These are phyloP conservation scores for Babesia divergens DNA, from an alignment of 169 alveolate genomes.

Conservation along the genomic window DNA sequence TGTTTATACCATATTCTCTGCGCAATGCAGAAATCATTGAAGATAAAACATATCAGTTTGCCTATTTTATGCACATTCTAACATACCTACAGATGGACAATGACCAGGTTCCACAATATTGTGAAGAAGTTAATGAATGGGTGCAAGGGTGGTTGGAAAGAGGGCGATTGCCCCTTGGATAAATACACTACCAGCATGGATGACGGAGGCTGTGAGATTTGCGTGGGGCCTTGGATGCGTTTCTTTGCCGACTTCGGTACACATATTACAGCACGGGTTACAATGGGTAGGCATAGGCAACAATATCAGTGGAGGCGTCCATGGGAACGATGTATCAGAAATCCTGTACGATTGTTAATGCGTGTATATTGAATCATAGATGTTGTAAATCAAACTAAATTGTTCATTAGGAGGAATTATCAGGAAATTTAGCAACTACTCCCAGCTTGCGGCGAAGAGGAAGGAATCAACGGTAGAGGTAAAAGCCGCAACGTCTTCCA, in stretches of 20 bases:
- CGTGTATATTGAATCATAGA: background rate
- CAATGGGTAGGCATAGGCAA: constrained; percentile 49
- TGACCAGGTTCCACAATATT: background rate
- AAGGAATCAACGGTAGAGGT: constrained; percentile 4
- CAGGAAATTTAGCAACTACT: constrained; percentile 17
- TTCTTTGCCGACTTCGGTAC: constrained; percentile 62
- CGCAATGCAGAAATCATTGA: too few relatives aligned
- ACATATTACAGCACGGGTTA: constrained; percentile 21
- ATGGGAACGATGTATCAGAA: background rate
- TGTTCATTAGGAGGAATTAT: constrained; percentile 40
- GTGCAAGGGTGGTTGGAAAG: constrained; percentile 30
- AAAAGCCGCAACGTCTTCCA: background rate
- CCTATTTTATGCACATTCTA: too few relatives aligned
- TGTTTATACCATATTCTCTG: too few relatives aligned
- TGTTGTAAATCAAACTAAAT: background rate
- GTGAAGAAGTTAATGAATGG: constrained; percentile 8
- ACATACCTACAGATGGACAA: constrained; percentile 16
- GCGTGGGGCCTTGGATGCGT: constrained; percentile 49
- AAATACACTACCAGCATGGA: constrained; percentile 10
- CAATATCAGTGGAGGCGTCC: background rate
- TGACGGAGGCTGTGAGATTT: constrained; percentile 30
- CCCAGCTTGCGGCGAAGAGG: background rate
- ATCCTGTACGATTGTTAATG: too few relatives aligned
- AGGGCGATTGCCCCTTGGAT: constrained; percentile 24
- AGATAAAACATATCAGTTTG: too few relatives aligned